Percentiles rank a stretch among this genome's conserved stretches.
phyloP scores from a whole-genome alignment of 768 basidiomycete species.

The Rubroboletus pulcherrimus region DNA sequence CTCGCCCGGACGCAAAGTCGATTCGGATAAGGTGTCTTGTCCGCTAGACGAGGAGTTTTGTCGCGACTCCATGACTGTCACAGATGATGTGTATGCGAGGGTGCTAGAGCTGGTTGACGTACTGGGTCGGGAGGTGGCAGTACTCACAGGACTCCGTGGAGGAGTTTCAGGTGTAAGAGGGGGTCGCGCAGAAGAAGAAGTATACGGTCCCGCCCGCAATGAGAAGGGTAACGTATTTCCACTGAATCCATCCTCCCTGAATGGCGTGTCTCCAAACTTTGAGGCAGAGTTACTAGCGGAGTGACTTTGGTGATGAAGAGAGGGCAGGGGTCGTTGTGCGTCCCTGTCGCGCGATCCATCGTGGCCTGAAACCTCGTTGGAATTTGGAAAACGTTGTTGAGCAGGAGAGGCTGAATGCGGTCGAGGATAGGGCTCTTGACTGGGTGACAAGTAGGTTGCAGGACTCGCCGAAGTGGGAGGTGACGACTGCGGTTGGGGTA shows the following conservation, averaged over 20 bases:
- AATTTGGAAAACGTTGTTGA: conserved; percentile 28
- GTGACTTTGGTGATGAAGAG: conserved; percentile 25
- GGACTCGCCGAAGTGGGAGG: conserved; percentile 17
- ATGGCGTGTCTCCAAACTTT: conserved; percentile 30
- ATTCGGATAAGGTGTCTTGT: conserved; percentile 33
- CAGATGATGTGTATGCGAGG: conserved; percentile 25
- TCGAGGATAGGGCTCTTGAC: conserved; percentile 56
- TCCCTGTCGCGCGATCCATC: conserved; percentile 30
- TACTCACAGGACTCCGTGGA: conserved; percentile 61
- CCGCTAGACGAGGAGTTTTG: conserved; percentile 28
- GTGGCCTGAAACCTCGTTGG: conserved; percentile 13
- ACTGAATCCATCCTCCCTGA: conserved; percentile 28
- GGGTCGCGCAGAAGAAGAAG: conserved; percentile 16
- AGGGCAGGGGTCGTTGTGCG: conserved; percentile 24
- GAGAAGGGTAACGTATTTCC: conserved; percentile 24
- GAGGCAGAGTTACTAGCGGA: conserved; percentile 26
- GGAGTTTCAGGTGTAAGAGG: conserved; percentile 47
- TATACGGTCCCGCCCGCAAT: conserved; percentile 28
- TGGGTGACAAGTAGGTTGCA: conserved; percentile 39
- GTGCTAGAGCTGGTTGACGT: conserved; percentile 31
- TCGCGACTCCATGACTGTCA: conserved; percentile 25
- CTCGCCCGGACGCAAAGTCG: conserved; percentile 32
- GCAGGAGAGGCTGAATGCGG: conserved; percentile 54
- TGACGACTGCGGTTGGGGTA: conserved; percentile 25
- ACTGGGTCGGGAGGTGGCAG: conserved; percentile 41